Conservation (phyloP, 768 basidiomycete species). For the Naganishia onofrii region DNA sequence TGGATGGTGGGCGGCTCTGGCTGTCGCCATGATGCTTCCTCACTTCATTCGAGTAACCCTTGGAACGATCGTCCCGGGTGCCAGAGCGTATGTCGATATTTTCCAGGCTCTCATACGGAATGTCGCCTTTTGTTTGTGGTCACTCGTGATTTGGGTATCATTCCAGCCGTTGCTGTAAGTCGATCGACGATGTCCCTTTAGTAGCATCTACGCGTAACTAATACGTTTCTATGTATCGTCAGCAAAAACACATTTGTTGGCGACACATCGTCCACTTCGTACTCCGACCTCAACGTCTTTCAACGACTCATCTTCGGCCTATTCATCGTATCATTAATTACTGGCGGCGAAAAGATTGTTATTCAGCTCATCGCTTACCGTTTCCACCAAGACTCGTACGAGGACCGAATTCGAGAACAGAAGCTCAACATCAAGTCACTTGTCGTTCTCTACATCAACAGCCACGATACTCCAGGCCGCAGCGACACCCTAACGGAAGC, state of each 20-base stretch:
- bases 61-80: conserved; percentile 69
- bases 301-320: conserved; percentile 71
- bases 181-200: background rate
- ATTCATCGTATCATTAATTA: conserved; percentile 65
- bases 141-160: conserved; percentile 62
- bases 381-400: conserved; percentile 69
- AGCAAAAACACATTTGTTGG: conserved; percentile 32
- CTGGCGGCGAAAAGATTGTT: conserved; percentile 76
- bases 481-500: conserved; percentile 62
- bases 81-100: conserved; percentile 77
- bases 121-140: conserved; percentile 67
- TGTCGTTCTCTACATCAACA: conserved; percentile 73
- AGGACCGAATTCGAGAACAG: conserved; percentile 77
- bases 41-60: conserved; percentile 62
- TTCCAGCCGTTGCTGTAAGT: conserved; percentile 65
- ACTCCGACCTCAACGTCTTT: conserved; percentile 59
- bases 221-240: no score
- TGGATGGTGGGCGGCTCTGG: conserved; percentile 77
- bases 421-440: conserved; percentile 72
- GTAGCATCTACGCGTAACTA: background rate
- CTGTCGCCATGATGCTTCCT: conserved; percentile 57
- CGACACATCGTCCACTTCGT: conserved; percentile 39
- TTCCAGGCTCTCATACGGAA: conserved; percentile 65
- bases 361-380: conserved; percentile 70
- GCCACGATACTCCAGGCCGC: conserved; percentile 68